Evolutionary conservation across 2,329 filamentous ascomycete species (phyloP), one percentile per base, ranked within the genome.

Genomic region (Apiospora rasikravindrae): DNA sequence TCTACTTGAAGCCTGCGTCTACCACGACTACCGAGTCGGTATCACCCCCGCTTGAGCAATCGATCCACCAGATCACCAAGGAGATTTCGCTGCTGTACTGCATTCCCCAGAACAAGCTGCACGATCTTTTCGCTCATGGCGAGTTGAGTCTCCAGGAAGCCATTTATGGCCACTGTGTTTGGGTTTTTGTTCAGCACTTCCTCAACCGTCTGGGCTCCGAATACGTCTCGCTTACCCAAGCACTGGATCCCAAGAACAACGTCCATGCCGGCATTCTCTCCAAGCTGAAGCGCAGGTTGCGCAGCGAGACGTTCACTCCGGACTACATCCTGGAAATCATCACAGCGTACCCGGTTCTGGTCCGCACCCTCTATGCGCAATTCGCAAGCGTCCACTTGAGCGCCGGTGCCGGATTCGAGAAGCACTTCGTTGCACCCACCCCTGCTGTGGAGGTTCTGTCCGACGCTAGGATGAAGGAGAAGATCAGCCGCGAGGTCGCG

Each of bases 291-390:
- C 95, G 95, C 78, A 92, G 96, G 78, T 89, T 99, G 73, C 93
- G 96, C 79, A 96, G 94, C 0, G 96, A 99, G 85, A 99, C 96
- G 0, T 99, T 99, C 83, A 99, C 96, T 0, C 93, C 96, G 5
- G 96, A 98, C 80, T 99, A 99, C 85, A 98, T 99, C 77, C 91
- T 96, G 40, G 96, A 99, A 84, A 98, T 99, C 81, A 98, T 99
- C 84, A 91, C 92, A 81, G 92, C 92, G 69, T 96, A 98, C 82
- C 96, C 96, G 0, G 90, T 92, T 44, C 89, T 99, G 33, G 92
- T 99, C 71, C 93, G 96, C 76, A 91, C 92, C 33, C 86, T 98
- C 71, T 99, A 99, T 82, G 89, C 98, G 67, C 92, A 94, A 0
- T 99, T 99, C 82, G 96, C 96, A 74, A 94, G 90, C 80, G 90